Conservation (phyloP, 1,284 basidiomycete genomes). For the Microbotryum saponariae region DNA sequence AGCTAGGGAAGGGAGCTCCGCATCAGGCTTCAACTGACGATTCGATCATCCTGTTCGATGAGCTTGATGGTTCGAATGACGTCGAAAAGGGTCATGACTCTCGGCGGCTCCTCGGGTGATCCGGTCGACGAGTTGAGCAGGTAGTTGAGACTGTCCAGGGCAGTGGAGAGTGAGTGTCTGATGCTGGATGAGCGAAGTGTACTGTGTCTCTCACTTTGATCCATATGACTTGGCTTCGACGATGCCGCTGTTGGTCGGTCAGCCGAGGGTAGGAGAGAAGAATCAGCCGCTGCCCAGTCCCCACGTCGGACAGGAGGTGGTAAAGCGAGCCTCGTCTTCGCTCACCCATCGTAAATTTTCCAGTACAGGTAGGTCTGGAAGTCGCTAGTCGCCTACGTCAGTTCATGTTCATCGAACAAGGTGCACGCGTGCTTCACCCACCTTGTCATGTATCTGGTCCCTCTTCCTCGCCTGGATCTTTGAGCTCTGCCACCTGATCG, state of each 20-base stretch:
- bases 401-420: background rate
- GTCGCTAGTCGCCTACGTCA: background rate
- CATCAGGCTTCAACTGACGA: constrained; percentile 26
- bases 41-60: constrained; percentile 40
- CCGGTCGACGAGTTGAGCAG: constrained; percentile 28
- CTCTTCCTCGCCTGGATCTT: constrained; percentile 22
- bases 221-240: constrained; percentile 34
- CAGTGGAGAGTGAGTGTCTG: background rate
- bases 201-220: constrained; percentile 2
- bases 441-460: constrained; percentile 29
- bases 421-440: background rate
- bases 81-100: constrained; percentile 42
- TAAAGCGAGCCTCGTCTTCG: too few relatives aligned
- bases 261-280: too few relatives aligned
- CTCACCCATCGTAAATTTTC: constrained; percentile 33
- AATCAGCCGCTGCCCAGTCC: too few relatives aligned
- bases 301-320: too few relatives aligned
- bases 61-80: constrained; percentile 42
- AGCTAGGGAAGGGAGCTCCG: too few relatives aligned
- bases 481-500: constrained; percentile 20
- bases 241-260: constrained; percentile 23
- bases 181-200: background rate
- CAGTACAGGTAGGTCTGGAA: constrained; percentile 32
- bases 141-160: constrained; percentile 29
- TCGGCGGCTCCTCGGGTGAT: constrained; percentile 32